These are phyloP conservation scores for Lentinula boryana DNA, from an alignment of 768 basidiomycete genomes.

Conservation along the genomic window DNA sequence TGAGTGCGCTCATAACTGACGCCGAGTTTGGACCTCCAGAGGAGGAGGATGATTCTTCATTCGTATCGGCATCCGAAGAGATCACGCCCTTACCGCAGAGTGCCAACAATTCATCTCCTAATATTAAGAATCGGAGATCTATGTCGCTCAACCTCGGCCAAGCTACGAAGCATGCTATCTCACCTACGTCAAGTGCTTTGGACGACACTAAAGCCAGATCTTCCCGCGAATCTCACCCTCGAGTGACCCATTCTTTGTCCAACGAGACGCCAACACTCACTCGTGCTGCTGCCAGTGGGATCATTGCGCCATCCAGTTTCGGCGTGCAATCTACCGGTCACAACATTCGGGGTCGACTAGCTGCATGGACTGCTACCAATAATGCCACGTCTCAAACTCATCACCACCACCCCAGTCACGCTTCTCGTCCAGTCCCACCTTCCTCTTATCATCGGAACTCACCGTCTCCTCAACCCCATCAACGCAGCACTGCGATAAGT, in stretches of 20 bases:
- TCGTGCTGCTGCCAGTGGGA: slow-evolving; percentile 33
- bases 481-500: slow-evolving; percentile 62
- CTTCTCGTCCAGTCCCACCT: slow-evolving; percentile 11
- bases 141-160: slow-evolving; percentile 53
- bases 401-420: slow-evolving; percentile 6
- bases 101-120: slow-evolving; percentile 24
- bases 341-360: slow-evolving; percentile 41
- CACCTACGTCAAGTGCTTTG: slow-evolving; percentile 20
- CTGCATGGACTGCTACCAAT: slow-evolving; percentile 38
- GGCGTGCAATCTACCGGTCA: slow-evolving; percentile 28
- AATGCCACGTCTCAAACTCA: slow-evolving; percentile 10
- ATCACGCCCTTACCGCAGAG: slow-evolving; percentile 7
- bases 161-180: slow-evolving; percentile 18
- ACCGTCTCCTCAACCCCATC: slow-evolving; percentile 9
- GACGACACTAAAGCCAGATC: slow-evolving; percentile 26
- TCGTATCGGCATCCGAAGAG: slow-evolving; percentile 13
- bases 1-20: slow-evolving; percentile 64
- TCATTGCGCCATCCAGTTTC: slow-evolving; percentile 31
- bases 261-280: slow-evolving; percentile 36
- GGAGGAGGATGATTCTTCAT: slow-evolving; percentile 48
- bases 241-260: slow-evolving; percentile 16
- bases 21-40: slow-evolving; percentile 63
- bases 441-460: slow-evolving; percentile 12
- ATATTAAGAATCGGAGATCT: slow-evolving; percentile 53
- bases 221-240: slow-evolving; percentile 22